phyloP scores from a whole-genome alignment of 1,139 yeast genomes.

The Diutina mesorugosa region DNA sequence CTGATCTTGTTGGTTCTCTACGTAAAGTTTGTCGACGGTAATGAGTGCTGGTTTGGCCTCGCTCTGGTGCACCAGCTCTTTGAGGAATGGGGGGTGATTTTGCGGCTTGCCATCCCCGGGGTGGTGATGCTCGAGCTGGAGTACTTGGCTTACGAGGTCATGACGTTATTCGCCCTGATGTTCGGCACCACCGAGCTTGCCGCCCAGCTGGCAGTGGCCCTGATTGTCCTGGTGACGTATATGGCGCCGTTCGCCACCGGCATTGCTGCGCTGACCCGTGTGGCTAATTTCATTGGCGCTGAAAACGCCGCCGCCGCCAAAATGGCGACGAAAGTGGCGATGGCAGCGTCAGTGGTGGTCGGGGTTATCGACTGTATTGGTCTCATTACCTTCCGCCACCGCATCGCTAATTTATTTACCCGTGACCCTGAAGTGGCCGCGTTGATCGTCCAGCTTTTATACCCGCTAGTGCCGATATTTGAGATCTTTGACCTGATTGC shows the following conservation, averaged over 20 bases:
- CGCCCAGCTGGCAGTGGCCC: conserved; percentile 54
- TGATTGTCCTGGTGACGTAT: conserved; percentile 66
- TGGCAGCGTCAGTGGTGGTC: conserved; percentile 41
- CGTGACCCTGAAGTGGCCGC: conserved; percentile 51
- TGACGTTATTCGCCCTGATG: conserved; percentile 8
- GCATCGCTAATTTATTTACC: conserved; percentile 58
- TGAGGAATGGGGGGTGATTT: conserved; percentile 16
- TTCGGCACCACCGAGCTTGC: conserved; percentile 9
- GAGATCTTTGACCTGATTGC: conserved; percentile 76
- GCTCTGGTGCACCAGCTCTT: conserved; percentile 32
- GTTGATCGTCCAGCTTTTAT: conserved; percentile 34
- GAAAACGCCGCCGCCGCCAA: conserved; percentile 49
- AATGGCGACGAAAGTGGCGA: conserved; percentile 52
- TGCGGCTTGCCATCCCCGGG: conserved; percentile 9
- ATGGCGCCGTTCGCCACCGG: conserved; percentile 90
- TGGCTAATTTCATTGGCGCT: conserved; percentile 83
- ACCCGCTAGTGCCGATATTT: conserved; percentile 59
- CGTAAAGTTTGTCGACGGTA: conserved; percentile 46
- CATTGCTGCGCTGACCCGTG: conserved; percentile 76
- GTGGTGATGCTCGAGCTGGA: conserved; percentile 10
- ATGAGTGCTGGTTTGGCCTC: conserved; percentile 62
- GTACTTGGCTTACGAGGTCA: conserved; percentile 9
- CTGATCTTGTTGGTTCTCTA: conserved; percentile 38
- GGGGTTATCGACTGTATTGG: conserved; percentile 45
- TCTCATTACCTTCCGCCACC: conserved; percentile 36